Base-by-base conservation (phyloP, 2,329 filamentous ascomycete genomes). In the Ampelomyces quisqualis region DNA sequence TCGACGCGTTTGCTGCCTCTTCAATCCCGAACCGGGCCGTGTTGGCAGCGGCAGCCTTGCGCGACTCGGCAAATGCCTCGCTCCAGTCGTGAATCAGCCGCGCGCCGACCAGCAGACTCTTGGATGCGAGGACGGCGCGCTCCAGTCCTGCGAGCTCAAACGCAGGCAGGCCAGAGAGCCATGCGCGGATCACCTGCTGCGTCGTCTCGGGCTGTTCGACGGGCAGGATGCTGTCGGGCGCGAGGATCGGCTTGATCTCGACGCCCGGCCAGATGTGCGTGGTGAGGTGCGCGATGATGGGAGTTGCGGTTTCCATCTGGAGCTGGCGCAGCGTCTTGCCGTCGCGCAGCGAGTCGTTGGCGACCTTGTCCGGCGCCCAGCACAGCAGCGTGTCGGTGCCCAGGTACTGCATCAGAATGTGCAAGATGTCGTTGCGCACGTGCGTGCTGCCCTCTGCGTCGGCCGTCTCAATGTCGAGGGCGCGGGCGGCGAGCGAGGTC, bases 311-410 rank as follows among this genome's bases (percentile, higher is more conserved):
- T 26, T 77, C 73, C 57, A 82, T 79, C 71, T 98, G 93, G 14
- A 84, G 73, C 31, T 86, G 77, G 11, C 89, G 78, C 37, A 98
- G 75, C 6, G 78, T 81, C 23, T 72, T 73, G 4, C 73, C 75
- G 20, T 65, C 46, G 32, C 59, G 59, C 17, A 54, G 47, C 3
- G 73, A 67, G 27, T 81, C 66, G 63, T 77, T 69, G 44, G 72
- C 53, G 31, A 70, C 71, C 40, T 71, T 71, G 58, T 76, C 76
- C 0, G 84, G 84, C 13, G 81, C 89, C 88, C 90, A 95, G 78
- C 91, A 97, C 2, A 98, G 80, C 23, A 97, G 73, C 0, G 88
- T 90, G 70, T 98, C 93, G 1, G 93, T 97, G 57, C 90, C 84
- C 18, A 98, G 78, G 68, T 97, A 97, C 32, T 86, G 80, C 77